phyloP scores from a whole-genome alignment of 768 basidiomycete genomes.

The Boletus barrowsii region DNA sequence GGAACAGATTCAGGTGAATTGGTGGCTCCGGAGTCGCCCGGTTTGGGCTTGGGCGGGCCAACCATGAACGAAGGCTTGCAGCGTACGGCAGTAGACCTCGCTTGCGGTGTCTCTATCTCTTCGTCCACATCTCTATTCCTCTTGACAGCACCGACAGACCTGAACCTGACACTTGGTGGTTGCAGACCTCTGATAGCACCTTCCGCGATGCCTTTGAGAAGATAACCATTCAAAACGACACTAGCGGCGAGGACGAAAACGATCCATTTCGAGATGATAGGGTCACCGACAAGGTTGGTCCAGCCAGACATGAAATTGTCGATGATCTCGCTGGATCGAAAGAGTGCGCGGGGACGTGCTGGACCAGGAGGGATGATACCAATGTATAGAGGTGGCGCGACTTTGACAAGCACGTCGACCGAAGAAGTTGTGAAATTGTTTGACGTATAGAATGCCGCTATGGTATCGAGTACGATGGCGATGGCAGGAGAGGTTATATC shows the following conservation, averaged over 20 bases:
- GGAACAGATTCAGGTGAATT: constrained; percentile 17
- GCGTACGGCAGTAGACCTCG: constrained; percentile 10
- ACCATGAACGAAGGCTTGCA: constrained; percentile 24
- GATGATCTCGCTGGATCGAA: constrained; percentile 51
- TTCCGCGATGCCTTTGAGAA: constrained; percentile 81
- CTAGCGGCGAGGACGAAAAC: constrained; percentile 82
- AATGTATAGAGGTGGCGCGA: constrained; percentile 59
- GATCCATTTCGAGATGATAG: constrained; percentile 93
- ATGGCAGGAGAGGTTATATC: constrained; percentile 68
- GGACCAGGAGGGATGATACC: constrained; percentile 39
- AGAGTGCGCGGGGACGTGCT: constrained; percentile 29
- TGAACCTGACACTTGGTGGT: constrained; percentile 30
- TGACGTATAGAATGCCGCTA: constrained; percentile 39
- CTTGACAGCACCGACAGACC: constrained; percentile 21
- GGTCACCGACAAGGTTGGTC: constrained; percentile 91
- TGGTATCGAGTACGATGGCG: constrained; percentile 51
- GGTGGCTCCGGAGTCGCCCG: constrained; percentile 14
- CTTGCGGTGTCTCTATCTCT: constrained; percentile 16
- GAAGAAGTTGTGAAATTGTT: constrained; percentile 19
- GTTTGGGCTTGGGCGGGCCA: constrained; percentile 20
- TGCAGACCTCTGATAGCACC: constrained; percentile 38
- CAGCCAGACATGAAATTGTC: constrained; percentile 89
- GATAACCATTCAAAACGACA: constrained; percentile 88
- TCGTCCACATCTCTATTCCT: constrained; percentile 22
- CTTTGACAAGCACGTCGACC: constrained; percentile 52